phyloP scores from a whole-genome alignment of 768 basidiomycete species.

The Cubamyces lactineus region DNA sequence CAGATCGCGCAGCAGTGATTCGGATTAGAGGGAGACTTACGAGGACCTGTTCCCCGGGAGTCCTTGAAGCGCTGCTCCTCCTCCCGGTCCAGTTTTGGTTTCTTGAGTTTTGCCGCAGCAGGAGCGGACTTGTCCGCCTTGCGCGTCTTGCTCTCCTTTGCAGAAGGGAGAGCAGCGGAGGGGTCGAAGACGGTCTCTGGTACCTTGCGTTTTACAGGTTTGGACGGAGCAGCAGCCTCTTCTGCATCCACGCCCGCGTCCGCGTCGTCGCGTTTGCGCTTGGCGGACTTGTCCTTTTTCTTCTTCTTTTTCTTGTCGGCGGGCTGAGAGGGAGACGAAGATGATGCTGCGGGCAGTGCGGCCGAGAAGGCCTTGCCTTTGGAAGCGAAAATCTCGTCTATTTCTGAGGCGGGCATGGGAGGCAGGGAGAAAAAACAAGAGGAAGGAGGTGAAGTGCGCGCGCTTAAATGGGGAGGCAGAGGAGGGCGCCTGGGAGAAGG shows the following conservation, averaged over 20 bases:
- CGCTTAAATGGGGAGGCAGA: conserved; percentile 7
- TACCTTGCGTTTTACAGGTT: conserved; percentile 35
- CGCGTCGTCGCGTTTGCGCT: conserved; percentile 21
- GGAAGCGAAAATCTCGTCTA: conserved; percentile 81
- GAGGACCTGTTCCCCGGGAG: conserved; percentile 71
- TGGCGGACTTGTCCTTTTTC: conserved; percentile 47
- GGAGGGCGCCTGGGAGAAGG: conserved; percentile 3
- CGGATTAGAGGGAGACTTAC: conserved; percentile 47
- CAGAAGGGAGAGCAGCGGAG: conserved; percentile 40
- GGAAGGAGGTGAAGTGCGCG: conserved; percentile 13
- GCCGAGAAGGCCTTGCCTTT: conserved; percentile 23
- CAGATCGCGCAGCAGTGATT: conserved; percentile 18
- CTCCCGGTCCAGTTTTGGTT: conserved; percentile 33
- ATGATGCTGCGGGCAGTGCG: conserved; percentile 21
- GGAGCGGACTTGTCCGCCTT: conserved; percentile 36
- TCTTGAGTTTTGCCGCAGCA: conserved; percentile 27
- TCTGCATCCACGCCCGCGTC: conserved; percentile 15
- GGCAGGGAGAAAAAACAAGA: conserved; percentile 21
- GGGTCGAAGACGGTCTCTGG: conserved; percentile 72
- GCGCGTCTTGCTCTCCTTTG: conserved; percentile 40
- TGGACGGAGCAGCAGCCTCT: conserved; percentile 18
- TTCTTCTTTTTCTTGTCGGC: conserved; percentile 43
- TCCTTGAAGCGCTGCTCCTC: conserved; percentile 64
- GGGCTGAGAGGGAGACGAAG: conserved; percentile 36
- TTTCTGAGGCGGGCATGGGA: conserved; percentile 66